These are phyloP conservation scores for Fusarium oxysporum DNA, from an alignment of 2,329 filamentous ascomycete species.

Conservation along the genomic window DNA sequence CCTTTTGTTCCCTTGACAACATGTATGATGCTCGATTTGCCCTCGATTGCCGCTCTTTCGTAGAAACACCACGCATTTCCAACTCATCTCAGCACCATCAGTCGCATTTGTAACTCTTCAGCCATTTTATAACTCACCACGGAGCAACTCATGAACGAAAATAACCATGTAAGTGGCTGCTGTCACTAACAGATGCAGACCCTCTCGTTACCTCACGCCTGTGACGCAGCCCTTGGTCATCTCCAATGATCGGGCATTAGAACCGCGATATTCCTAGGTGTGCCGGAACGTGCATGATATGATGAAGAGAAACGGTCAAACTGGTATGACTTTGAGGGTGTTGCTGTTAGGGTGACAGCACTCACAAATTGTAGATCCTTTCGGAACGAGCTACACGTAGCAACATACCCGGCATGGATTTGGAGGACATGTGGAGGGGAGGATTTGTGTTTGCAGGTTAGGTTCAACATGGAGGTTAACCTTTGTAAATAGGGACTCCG, in stretches of 20 bases:
- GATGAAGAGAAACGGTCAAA: slow-evolving; percentile 9
- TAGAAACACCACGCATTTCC: not conserved
- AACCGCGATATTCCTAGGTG: slow-evolving; percentile 51
- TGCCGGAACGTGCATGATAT: slow-evolving; percentile 52
- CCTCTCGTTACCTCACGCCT: not conserved
- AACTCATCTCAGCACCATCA: slow-evolving; percentile 59
- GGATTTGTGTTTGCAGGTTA: not conserved
- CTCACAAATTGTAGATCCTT: slow-evolving; percentile 48
- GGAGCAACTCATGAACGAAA: slow-evolving; percentile 55
- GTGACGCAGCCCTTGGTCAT: slow-evolving; percentile 9
- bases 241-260: slow-evolving; percentile 51
- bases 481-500: slow-evolving; percentile 9
- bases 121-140: slow-evolving; percentile 63
- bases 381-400: slow-evolving; percentile 46
- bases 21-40: slow-evolving; percentile 60
- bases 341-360: slow-evolving; percentile 48
- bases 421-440: not conserved
- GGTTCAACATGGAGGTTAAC: not conserved
- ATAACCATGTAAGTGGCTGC: slow-evolving; percentile 18
- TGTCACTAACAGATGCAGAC: slow-evolving; percentile 16
- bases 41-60: slow-evolving; percentile 45
- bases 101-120: slow-evolving; percentile 64
- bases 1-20: slow-evolving; percentile 57
- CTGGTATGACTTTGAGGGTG: slow-evolving; percentile 46
- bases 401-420: slow-evolving; percentile 30